Evolutionary conservation across 2,329 filamentous ascomycete species (phyloP).

Genomic region (Coniochaeta sp.): DNA sequence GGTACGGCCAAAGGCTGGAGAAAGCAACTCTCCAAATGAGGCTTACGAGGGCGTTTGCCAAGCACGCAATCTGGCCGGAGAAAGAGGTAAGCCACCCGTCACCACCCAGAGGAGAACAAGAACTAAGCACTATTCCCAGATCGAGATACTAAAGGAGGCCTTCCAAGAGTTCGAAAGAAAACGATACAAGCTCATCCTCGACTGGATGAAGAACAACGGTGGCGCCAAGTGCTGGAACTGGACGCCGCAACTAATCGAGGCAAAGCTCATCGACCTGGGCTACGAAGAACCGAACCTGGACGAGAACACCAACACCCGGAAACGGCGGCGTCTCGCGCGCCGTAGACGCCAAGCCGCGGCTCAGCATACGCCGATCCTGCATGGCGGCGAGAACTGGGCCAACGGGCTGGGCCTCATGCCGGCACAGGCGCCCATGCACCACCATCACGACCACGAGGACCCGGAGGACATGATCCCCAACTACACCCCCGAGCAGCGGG

Average conservation of each 20-base stretch:
- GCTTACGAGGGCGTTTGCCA: conserved; percentile 41
- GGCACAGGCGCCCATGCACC: conserved; percentile 2
- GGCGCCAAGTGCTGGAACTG: conserved; percentile 44
- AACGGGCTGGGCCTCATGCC: conserved; percentile 16
- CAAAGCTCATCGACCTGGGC: conserved; percentile 40
- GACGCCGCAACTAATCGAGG: conserved; percentile 41
- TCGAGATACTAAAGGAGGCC: conserved; percentile 31
- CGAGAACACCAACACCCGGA: conserved; percentile 30
- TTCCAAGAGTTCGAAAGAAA: conserved; percentile 33
- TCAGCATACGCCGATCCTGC: conserved; percentile 7
- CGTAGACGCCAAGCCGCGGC: conserved; percentile 1
- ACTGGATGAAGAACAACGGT: conserved; percentile 40
- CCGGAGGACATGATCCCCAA: conserved; percentile 14
- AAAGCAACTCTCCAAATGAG: conserved; percentile 52
- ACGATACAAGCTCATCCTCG: conserved; percentile 34
- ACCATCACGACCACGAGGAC: conserved; percentile 3
- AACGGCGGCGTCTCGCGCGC: conserved; percentile 23
- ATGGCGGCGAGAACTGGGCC: conserved; percentile 12
- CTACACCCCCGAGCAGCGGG: conserved; percentile 24
- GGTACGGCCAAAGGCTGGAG: conserved; percentile 19
- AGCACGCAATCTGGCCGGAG: conserved; percentile 40
- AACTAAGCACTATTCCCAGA: conserved; percentile 19
- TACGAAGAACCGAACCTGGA: conserved; percentile 38
- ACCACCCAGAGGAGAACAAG: background rate
- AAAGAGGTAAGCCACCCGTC: conserved; percentile 36